Conservation (phyloP, 2,329 filamentous ascomycete species). For the Cordyceps militaris region DNA sequence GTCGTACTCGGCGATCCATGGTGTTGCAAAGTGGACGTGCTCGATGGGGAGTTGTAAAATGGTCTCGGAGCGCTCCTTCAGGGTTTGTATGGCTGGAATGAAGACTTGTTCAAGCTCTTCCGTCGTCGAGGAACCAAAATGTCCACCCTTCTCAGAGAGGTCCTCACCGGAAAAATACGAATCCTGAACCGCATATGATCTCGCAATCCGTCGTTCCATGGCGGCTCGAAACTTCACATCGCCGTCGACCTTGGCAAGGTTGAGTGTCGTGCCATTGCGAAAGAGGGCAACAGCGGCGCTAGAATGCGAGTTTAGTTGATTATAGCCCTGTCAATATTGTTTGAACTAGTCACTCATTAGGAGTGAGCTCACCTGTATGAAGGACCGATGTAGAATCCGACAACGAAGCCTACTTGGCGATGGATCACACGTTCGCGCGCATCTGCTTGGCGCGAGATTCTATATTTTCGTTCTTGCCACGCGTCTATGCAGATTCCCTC, state of each 20-base stretch:
- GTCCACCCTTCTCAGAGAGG: neutral
- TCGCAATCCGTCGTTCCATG: neutral
- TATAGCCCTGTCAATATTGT: neutral
- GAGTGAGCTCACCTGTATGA: neutral
- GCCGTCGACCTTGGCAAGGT: conserved; percentile 1
- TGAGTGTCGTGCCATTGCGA: neutral
- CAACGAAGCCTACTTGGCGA: neutral
- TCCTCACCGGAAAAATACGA: neutral
- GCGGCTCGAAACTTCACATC: neutral
- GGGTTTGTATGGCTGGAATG: neutral
- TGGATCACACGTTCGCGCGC: neutral
- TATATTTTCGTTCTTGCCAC: neutral
- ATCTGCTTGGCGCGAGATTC: neutral
- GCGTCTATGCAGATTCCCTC: neutral
- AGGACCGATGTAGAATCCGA: neutral
- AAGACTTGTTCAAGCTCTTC: neutral
- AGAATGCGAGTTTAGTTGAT: neutral
- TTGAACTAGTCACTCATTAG: neutral
- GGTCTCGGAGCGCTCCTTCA: neutral
- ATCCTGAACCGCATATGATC: neutral
- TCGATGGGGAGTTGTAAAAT: neutral
- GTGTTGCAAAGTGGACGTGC: neutral
- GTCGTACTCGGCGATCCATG: neutral
- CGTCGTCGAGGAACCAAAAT: neutral
- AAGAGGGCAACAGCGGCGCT: neutral